Conservation (phyloP, 306 rosid species). For the Hippophae tibetana region DNA sequence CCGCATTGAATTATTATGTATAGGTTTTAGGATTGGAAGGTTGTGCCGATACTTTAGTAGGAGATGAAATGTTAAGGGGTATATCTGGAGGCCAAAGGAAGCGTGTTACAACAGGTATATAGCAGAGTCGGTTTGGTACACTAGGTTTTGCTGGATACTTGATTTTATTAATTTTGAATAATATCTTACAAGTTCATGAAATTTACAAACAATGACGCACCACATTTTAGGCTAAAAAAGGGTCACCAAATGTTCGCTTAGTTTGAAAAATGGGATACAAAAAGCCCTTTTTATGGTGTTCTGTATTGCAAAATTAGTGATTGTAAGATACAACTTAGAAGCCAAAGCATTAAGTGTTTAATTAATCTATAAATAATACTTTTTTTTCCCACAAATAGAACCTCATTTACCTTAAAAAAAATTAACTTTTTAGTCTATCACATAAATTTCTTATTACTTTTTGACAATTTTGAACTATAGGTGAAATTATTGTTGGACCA, state of each 20-base stretch:
- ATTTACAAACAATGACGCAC: too few species aligned
- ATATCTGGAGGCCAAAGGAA: constrained; percentile 48
- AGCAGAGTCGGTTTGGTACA: not conserved
- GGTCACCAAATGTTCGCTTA: not conserved
- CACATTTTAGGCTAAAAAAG: too few species aligned
- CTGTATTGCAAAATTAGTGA: too few species aligned
- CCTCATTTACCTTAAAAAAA: too few species aligned
- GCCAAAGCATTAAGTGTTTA: too few species aligned
- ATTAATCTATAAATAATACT: too few species aligned
- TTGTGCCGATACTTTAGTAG: constrained; percentile 38
- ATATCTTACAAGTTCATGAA: too few species aligned
- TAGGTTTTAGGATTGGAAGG: constrained; percentile 39
- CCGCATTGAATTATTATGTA: not conserved
- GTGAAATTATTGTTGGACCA: constrained; percentile 46
- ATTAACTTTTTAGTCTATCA: not conserved
- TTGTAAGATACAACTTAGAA: too few species aligned
- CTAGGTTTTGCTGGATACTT: too few species aligned
- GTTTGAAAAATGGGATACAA: not conserved
- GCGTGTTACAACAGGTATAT: constrained; percentile 43
- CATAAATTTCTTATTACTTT: not conserved
- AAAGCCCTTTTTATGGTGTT: too few species aligned
- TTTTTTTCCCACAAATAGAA: too few species aligned
- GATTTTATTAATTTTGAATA: too few species aligned
- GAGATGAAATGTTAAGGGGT: constrained; percentile 34
- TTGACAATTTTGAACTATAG: constrained; percentile 4